These are phyloP conservation scores for Ophiocordyceps camponoti-leonardi DNA, from an alignment of 2,329 filamentous ascomycete species.

Conservation along the genomic window DNA sequence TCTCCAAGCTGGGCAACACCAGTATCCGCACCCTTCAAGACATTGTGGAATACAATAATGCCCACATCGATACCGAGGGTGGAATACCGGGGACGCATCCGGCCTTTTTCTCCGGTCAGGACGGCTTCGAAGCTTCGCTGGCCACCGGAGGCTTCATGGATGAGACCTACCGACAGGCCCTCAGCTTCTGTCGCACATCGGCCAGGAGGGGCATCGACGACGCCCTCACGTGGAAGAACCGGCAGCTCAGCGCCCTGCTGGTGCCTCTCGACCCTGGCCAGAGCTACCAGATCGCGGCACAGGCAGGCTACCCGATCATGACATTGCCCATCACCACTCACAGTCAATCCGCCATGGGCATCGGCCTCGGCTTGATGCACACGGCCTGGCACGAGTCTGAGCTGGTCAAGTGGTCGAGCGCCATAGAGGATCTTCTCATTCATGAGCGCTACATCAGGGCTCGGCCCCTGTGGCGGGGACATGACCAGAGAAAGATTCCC, in stretches of 20 bases:
- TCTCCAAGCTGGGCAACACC: slow-evolving; percentile 45
- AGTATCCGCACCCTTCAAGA: slow-evolving; percentile 42
- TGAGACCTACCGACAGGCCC: slow-evolving; percentile 48
- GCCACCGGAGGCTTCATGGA: slow-evolving; percentile 42
- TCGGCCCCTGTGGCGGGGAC: slow-evolving; percentile 34
- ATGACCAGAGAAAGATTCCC: slow-evolving; percentile 27
- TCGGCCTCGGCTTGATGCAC: slow-evolving; percentile 38
- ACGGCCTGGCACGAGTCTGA: slow-evolving; percentile 43
- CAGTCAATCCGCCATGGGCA: slow-evolving; percentile 38
- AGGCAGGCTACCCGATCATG: slow-evolving; percentile 59
- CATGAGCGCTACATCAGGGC: slow-evolving; percentile 27
- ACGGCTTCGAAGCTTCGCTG: slow-evolving; percentile 48
- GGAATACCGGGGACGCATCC: slow-evolving; percentile 43
- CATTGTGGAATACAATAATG: slow-evolving; percentile 46
- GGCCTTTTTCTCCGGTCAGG: slow-evolving; percentile 54
- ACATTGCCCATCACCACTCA: slow-evolving; percentile 48
- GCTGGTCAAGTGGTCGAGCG: slow-evolving; percentile 43
- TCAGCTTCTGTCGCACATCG: slow-evolving; percentile 40
- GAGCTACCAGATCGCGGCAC: slow-evolving; percentile 51
- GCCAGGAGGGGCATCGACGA: slow-evolving; percentile 53
- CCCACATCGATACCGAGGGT: slow-evolving; percentile 49
- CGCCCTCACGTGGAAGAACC: slow-evolving; percentile 28
- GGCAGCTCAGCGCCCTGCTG: slow-evolving; percentile 42
- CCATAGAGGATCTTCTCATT: slow-evolving; percentile 41
- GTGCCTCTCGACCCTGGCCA: slow-evolving; percentile 53